Conservation (phyloP, 306 rosid genomes). For the Corylus heterophylla region DNA sequence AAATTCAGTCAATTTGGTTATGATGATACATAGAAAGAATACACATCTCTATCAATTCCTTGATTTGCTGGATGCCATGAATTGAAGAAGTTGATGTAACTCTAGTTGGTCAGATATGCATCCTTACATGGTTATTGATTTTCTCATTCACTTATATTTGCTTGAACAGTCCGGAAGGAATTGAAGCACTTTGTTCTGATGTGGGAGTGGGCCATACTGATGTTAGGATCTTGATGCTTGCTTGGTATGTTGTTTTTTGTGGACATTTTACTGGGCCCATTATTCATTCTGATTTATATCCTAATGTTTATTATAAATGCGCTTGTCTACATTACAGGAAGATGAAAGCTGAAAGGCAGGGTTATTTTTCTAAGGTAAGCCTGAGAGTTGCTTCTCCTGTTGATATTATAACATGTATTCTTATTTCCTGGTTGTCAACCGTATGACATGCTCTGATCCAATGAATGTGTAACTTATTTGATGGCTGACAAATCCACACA, state of each 20-base stretch:
- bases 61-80: not conserved
- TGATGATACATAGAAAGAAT: not conserved
- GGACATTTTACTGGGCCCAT: not conserved
- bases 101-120: constrained; percentile 17
- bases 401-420: constrained; percentile 9
- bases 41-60: not conserved
- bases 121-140: not conserved
- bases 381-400: constrained; percentile 12
- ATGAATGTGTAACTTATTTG: not conserved
- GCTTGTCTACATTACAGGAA: constrained; percentile 50
- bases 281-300: constrained; percentile 10
- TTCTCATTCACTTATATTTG: constrained; percentile 31
- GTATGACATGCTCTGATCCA: not conserved
- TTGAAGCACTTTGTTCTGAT: constrained; percentile 58
- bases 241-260: constrained; percentile 45
- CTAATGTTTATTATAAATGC: not conserved
- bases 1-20: not conserved
- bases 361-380: constrained; percentile 65
- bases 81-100: constrained; percentile 2
- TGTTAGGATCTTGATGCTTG: constrained; percentile 64
- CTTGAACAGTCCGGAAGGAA: constrained; percentile 70
- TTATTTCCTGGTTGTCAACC: constrained; percentile 17
- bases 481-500: not conserved
- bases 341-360: constrained; percentile 69
- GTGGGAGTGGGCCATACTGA: constrained; percentile 60